Evolutionary conservation across 2,329 filamentous ascomycete species (phyloP).

Genomic region (Trichophyton mentagrophytes): DNA sequence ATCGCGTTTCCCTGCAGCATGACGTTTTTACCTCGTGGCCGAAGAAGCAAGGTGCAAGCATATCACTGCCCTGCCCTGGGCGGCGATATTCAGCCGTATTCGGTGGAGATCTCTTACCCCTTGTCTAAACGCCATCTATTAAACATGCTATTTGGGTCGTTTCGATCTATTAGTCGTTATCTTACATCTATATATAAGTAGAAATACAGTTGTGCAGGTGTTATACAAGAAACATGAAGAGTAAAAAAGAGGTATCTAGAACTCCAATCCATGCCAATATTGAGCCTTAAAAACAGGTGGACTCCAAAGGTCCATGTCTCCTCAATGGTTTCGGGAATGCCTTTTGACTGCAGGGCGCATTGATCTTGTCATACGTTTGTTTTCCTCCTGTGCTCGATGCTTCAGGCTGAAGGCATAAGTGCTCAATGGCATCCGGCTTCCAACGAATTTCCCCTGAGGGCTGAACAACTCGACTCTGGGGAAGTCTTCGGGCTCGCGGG

Average conservation of each 20-base stretch:
- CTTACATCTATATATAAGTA: background rate
- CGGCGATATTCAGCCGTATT: background rate
- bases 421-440: conserved; percentile 10
- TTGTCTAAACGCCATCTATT: background rate
- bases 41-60: background rate
- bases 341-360: background rate
- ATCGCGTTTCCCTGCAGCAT: background rate
- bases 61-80: background rate
- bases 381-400: background rate
- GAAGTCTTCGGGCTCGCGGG: conserved; percentile 28
- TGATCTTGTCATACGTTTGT: background rate
- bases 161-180: background rate
- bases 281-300: background rate
- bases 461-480: conserved; percentile 74
- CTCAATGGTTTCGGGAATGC: background rate
- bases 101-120: background rate
- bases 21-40: background rate
- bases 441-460: conserved; percentile 49
- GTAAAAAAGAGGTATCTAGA: background rate
- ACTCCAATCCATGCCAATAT: background rate
- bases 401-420: conserved; percentile 1
- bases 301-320: too few relatives aligned
- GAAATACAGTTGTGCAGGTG: background rate
- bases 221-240: background rate
- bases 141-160: background rate